Evolutionary conservation across 345 rosid species (phyloP).

Genomic region (Rhodamnia rubescens): DNA sequence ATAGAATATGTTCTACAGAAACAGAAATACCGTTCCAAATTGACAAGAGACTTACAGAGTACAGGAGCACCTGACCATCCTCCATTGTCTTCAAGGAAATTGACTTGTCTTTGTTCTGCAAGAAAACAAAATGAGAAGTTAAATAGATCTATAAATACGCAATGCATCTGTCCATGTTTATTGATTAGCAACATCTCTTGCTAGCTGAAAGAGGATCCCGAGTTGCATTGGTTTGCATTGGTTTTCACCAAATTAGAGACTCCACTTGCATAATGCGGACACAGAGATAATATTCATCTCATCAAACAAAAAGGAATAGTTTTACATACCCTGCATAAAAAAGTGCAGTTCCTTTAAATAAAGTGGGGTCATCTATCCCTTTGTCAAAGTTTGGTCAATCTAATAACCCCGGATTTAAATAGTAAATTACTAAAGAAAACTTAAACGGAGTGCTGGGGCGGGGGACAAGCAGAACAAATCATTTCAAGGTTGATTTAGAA

Average conservation of each 20-base stretch:
- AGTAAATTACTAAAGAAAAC: neutral
- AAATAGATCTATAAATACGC: neutral
- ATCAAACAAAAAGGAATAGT: neutral
- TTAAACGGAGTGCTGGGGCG: neutral
- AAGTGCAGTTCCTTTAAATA: neutral
- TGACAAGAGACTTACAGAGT: constrained; percentile 41
- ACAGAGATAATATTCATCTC: neutral
- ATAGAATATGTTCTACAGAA: neutral
- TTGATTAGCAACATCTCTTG: neutral
- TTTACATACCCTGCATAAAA: neutral
- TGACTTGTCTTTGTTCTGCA: constrained; percentile 84
- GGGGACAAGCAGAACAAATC: neutral
- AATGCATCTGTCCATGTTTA: neutral
- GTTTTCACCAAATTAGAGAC: neutral
- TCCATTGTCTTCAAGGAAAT: constrained; percentile 89
- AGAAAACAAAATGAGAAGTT: neutral
- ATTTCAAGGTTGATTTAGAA: neutral
- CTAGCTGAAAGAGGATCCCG: neutral
- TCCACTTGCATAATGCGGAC: neutral
- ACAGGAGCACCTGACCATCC: constrained; percentile 86
- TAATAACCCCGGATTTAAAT: neutral
- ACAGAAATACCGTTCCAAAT: neutral
- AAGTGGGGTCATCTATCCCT: neutral
- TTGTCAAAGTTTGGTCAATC: neutral
- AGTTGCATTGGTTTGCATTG: neutral